phyloP scores from a whole-genome alignment of 2,329 filamentous ascomycete genomes.

The Decorospora gaudefroyi region DNA sequence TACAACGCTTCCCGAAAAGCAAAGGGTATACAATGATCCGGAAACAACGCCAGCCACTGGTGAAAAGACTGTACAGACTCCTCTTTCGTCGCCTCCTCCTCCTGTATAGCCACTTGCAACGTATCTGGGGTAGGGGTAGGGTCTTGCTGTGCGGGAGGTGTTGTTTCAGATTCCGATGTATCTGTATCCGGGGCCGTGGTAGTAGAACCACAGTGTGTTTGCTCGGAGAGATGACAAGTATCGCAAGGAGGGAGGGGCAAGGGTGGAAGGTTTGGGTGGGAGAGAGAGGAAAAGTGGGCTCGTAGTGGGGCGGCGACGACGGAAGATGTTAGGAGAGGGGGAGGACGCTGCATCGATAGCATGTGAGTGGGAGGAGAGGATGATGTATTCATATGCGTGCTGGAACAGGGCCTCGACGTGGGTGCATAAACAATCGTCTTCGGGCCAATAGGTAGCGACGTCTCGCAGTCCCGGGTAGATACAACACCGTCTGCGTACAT shows the following conservation, averaged over 20 bases:
- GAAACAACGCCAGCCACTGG: constrained; percentile 20
- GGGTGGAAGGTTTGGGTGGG: no score
- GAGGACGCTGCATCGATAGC: no score
- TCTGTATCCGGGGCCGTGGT: no score
- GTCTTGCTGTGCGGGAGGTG: background rate
- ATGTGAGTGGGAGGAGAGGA: no score
- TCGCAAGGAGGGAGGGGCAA: no score
- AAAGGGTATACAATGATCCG: constrained; percentile 20
- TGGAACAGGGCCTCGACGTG: background rate
- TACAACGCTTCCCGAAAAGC: constrained; percentile 13
- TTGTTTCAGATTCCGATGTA: background rate
- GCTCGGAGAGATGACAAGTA: no score
- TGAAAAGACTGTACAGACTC: constrained; percentile 7
- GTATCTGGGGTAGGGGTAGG: no score
- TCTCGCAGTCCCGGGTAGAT: background rate
- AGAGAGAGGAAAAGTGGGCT: no score
- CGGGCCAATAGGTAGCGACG: background rate
- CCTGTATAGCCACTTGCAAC: background rate
- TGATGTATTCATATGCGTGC: background rate
- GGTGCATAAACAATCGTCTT: constrained; percentile 8
- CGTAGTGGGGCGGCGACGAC: no score
- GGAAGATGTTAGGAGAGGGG: no score
- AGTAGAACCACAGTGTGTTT: no score
- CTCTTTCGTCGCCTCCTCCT: background rate
- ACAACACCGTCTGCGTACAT: no score